Evolutionary conservation across 352 stramenopile species (phyloP), one percentile per base, ranked within the genome.

Genomic region (Phytophthora sansomeana): DNA sequence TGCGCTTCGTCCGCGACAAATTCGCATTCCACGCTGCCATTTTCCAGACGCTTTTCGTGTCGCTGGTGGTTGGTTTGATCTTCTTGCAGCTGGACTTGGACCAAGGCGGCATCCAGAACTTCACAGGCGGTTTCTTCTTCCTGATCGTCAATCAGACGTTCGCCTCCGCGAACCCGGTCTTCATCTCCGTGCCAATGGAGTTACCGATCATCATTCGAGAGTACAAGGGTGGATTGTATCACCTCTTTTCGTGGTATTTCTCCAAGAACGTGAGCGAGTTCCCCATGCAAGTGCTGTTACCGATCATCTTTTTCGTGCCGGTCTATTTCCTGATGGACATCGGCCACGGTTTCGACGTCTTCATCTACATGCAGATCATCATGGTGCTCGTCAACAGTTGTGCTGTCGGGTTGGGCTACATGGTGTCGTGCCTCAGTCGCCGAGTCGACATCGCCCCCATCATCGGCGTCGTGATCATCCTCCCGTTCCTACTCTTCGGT

Each of bases 231-330:
- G 65, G 68, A 3, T 16, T 80, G 24, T 80, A 78, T 28, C 60
- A 67, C 53, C 41, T 73, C 10, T 57, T 61, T 10, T 52, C 67
- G 6, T 77, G 72, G 72, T 79, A 74, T 21, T 21, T 73, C 10
- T 68, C 72, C 11, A 79, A 78, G 53, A 81, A 81, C 52, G 24
- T 78, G 32, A 81, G 69, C 58, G 72, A 79, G 48, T 11, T 77
- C 16, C 57, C 49, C 4, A 74, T 80, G 57, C 72, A 80, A 32
- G 11, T 80, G 0, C 29, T 80, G 10, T 36, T 80, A 17, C 72
- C 72, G 8, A 57, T 77, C n/a, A 5, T 80, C 3, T 72, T 68
- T 33, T 62, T 80, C 19, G 28, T 71, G 17, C 67, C 67, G 0
- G 21, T 50, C 5, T 78, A 81, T 28, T 75, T 77, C 47, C 44